A percentile compares a stretch with the other conserved stretches of the same genome.
Conservation (phyloP, 345 rosid genomes). For the Boechera retrofracta region DNA sequence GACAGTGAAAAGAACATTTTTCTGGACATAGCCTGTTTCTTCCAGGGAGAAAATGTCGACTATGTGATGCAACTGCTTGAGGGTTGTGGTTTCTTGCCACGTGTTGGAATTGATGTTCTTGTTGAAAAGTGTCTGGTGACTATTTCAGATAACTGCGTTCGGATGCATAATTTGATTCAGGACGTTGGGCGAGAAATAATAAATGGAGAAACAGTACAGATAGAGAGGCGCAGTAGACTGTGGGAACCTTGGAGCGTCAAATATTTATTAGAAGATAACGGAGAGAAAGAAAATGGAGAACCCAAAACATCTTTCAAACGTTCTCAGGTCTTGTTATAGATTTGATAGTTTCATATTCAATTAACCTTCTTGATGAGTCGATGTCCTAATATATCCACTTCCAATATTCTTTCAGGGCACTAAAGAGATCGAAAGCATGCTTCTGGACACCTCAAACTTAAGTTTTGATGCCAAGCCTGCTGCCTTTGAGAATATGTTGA, state of each 20-base stretch:
- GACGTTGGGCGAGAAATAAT: constrained; percentile 27
- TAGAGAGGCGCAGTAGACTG: constrained; percentile 16
- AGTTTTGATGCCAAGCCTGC: background rate
- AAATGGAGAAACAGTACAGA: background rate
- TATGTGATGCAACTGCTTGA: too few relatives aligned
- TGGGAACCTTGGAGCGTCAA: constrained; percentile 9
- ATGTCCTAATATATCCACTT: background rate
- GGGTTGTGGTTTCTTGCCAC: too few relatives aligned
- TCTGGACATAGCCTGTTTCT: too few relatives aligned
- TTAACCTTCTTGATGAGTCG: background rate
- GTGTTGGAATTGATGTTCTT: constrained; percentile 33
- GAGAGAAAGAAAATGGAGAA: background rate
- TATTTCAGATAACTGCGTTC: background rate
- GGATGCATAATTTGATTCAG: constrained; percentile 30
- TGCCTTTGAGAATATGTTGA: constrained; percentile 32
- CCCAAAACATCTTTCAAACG: background rate
- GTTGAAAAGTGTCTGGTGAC: constrained; percentile 26
- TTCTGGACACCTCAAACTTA: background rate
- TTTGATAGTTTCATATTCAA: background rate
- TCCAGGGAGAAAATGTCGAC: too few relatives aligned
- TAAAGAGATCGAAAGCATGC: constrained; percentile 23
- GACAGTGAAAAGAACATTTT: too few relatives aligned
- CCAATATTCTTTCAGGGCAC: constrained; percentile 23
- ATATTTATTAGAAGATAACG: constrained; percentile 19
- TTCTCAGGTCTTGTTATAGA: background rate